Conservation (phyloP, 1,284 basidiomycete genomes). For the Grifola frondosa region DNA sequence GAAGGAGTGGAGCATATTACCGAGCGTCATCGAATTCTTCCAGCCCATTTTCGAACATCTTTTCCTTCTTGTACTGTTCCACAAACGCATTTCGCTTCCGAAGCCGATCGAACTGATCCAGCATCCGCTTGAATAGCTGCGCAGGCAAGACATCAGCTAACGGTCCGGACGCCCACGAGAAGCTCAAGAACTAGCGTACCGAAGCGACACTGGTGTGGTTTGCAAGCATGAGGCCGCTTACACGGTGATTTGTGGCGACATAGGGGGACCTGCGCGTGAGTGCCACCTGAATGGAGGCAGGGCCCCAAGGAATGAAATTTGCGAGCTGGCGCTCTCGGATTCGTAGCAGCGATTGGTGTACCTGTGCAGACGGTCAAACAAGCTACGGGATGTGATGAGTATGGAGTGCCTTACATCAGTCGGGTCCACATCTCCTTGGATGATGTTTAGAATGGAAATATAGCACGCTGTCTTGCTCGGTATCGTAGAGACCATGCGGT, state of each 20-base stretch:
- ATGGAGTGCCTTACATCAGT: constrained; percentile 71
- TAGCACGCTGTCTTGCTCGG: constrained; percentile 93
- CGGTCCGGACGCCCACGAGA: too few relatives aligned
- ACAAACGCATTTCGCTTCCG: constrained; percentile 92
- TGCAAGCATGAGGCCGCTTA: constrained; percentile 97
- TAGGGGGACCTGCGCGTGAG: constrained; percentile 91
- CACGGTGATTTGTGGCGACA: constrained; percentile 84
- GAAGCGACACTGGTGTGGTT: constrained; percentile 98
- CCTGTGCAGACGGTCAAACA: constrained; percentile 44
- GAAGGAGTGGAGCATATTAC: constrained; percentile 37
- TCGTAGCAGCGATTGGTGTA: constrained; percentile 94
- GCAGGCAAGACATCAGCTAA: neutral
- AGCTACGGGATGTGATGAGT: neutral
- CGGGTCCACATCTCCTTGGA: constrained; percentile 97
- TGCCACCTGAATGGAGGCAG: constrained; percentile 97
- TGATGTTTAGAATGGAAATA: constrained; percentile 98
- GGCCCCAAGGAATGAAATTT: constrained; percentile 99
- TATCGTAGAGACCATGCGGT: constrained; percentile 96
- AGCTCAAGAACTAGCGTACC: too few relatives aligned
- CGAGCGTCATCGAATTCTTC: constrained; percentile 95
- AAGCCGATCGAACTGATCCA: constrained; percentile 93
- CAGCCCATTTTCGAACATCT: constrained; percentile 87
- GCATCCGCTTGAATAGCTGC: constrained; percentile 92
- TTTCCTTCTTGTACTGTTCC: constrained; percentile 97
- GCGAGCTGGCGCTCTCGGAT: constrained; percentile 97